phyloP scores from a whole-genome alignment of 176 grass and related monocot species.

The Areca catechu region DNA sequence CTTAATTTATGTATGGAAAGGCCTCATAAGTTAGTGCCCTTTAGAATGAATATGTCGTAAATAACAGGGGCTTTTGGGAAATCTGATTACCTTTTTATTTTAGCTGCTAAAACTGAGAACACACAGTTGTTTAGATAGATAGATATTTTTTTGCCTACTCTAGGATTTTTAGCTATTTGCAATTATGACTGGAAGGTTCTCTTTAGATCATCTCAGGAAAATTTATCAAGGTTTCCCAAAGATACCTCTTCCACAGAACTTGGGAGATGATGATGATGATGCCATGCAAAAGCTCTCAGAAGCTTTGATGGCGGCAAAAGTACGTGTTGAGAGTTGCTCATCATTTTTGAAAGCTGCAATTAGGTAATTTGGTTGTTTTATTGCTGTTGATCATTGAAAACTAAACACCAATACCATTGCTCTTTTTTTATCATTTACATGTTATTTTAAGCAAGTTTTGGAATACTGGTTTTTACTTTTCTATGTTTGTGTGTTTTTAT shows the following conservation, averaged over 20 bases:
- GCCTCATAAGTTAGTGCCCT: too few relatives aligned
- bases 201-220: constrained; percentile 62
- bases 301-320: constrained; percentile 81
- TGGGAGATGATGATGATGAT: constrained; percentile 69
- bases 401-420: too few relatives aligned
- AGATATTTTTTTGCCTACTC: constrained; percentile 8
- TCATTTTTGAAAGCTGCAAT: constrained; percentile 86
- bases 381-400: too few relatives aligned
- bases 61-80: too few relatives aligned
- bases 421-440: neutral
- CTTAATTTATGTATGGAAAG: too few relatives aligned
- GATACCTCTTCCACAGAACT: constrained; percentile 62
- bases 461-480: too few relatives aligned
- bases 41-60: too few relatives aligned
- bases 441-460: too few relatives aligned
- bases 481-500: too few relatives aligned
- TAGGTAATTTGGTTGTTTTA: constrained; percentile 33
- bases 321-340: constrained; percentile 73
- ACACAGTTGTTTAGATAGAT: constrained; percentile 10
- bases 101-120: constrained; percentile 8
- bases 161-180: constrained; percentile 14
- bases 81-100: neutral
- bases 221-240: constrained; percentile 82
- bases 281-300: constrained; percentile 80
- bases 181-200: constrained; percentile 42